Conservation (phyloP, 2,329 filamentous ascomycete species). For the Chaetomiaceae sp. region DNA sequence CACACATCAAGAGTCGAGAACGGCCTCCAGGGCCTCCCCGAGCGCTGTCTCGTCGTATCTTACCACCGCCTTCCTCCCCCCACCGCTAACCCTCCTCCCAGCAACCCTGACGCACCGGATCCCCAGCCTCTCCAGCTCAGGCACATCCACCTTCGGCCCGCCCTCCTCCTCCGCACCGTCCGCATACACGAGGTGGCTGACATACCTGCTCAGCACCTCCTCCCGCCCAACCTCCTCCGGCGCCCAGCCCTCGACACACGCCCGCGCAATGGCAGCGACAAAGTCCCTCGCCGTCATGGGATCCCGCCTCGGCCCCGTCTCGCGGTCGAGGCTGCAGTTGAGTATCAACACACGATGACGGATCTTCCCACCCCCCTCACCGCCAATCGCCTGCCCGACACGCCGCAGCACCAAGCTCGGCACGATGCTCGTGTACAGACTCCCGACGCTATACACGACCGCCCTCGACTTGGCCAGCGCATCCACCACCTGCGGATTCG, state of each 20-base stretch:
- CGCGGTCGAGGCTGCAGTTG: conserved; percentile 77
- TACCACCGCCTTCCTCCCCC: conserved; percentile 43
- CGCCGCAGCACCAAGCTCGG: conserved; percentile 74
- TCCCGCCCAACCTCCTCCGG: conserved; percentile 30
- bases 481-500: conserved; percentile 73
- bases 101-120: conserved; percentile 75
- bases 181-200: conserved; percentile 79
- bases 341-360: conserved; percentile 74
- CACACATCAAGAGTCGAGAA: conserved; percentile 40
- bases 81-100: conserved; percentile 53
- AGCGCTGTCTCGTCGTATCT: conserved; percentile 72
- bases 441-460: conserved; percentile 90
- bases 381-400: conserved; percentile 59
- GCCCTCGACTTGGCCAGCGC: conserved; percentile 59
- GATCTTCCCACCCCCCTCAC: conserved; percentile 24
- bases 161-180: conserved; percentile 56
- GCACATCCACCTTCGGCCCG: conserved; percentile 60
- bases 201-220: conserved; percentile 57
- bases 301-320: conserved; percentile 64
- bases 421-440: conserved; percentile 81
- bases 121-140: conserved; percentile 56
- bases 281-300: conserved; percentile 76
- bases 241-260: conserved; percentile 61
- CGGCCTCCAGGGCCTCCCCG: conserved; percentile 67
- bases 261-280: conserved; percentile 69